Percentiles rank a stretch among this genome's conserved stretches.
Evolutionary conservation across 306 rosid genomes (phyloP).

Genomic region (Gynostemma pentaphyllum): DNA sequence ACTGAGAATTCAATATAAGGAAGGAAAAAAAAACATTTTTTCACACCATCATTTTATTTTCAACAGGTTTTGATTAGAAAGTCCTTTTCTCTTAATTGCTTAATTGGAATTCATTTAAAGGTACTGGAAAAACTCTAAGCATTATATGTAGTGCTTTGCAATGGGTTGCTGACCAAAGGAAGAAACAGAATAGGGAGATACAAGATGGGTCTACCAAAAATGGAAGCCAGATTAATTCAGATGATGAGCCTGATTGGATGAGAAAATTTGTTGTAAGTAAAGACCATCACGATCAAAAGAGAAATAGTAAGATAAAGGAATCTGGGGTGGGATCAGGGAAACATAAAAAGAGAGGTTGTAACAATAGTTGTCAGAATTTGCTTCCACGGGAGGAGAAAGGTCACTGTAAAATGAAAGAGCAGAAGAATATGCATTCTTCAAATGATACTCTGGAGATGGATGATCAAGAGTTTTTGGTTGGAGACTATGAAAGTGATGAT

Average conservation of each 20-base stretch:
- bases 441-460: slow-evolving; percentile 26
- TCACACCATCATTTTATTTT: not conserved
- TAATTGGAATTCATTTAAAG: slow-evolving; percentile 22
- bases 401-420: slow-evolving; percentile 18
- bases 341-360: slow-evolving; percentile 14
- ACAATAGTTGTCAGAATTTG: slow-evolving; percentile 21
- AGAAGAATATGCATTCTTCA: slow-evolving; percentile 17
- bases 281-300: slow-evolving; percentile 22
- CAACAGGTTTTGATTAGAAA: not conserved
- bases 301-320: slow-evolving; percentile 24
- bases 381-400: slow-evolving; percentile 16
- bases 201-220: slow-evolving; percentile 16
- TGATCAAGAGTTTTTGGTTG: slow-evolving; percentile 70
- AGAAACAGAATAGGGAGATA: slow-evolving; percentile 21
- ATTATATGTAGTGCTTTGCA: slow-evolving; percentile 87
- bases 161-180: slow-evolving; percentile 66
- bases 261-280: slow-evolving; percentile 39
- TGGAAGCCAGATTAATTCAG: slow-evolving; percentile 26
- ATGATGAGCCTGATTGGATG: slow-evolving; percentile 95
- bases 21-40: not conserved
- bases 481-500: slow-evolving; percentile 70
- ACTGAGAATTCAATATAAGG: not conserved
- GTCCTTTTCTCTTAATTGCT: not conserved
- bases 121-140: slow-evolving; percentile 90
- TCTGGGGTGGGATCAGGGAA: slow-evolving; percentile 21